Percentiles rank a stretch among this genome's conserved stretches.
These are phyloP conservation scores for Santalum album DNA, from an alignment of 164 flowering plant genomes.

Conservation along the genomic window DNA sequence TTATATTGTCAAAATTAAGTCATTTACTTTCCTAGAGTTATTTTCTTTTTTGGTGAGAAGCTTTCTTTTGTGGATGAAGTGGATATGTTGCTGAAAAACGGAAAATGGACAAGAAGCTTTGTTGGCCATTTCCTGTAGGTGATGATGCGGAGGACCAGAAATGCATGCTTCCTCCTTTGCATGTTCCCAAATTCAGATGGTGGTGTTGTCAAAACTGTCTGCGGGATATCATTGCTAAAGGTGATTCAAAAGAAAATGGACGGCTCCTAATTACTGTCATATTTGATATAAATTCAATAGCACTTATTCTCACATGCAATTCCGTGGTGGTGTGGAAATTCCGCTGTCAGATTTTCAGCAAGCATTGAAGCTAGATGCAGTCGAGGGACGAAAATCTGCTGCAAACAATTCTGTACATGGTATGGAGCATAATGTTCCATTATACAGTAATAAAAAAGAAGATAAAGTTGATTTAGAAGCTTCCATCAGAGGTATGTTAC, in stretches of 20 bases:
- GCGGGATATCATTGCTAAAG: conserved; percentile 10
- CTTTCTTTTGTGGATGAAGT: conserved; percentile 32
- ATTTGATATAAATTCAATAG: conserved; percentile 8
- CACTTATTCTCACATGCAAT: conserved; percentile 5
- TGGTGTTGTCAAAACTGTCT: conserved; percentile 54
- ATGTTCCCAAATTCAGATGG: conserved; percentile 43
- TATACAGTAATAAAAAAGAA: conserved; percentile 15
- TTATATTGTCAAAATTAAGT: not conserved
- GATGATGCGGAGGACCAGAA: conserved; percentile 20
- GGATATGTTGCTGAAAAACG: conserved; percentile 57
- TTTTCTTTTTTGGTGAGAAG: not conserved
- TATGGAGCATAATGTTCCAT: conserved; percentile 5
- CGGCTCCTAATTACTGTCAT: not conserved
- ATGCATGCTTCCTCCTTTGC: conserved; percentile 43
- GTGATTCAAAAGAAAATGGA: conserved; percentile 8
- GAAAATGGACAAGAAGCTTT: conserved; percentile 31
- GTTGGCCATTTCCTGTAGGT: conserved; percentile 48
- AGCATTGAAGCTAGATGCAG: conserved; percentile 5
- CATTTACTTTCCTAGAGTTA: not conserved
- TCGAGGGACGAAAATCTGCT: conserved; percentile 13
- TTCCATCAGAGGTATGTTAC: conserved; percentile 7
- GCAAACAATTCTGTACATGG: conserved; percentile 8
- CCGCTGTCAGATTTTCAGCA: conserved; percentile 15
- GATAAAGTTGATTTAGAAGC: conserved; percentile 12
- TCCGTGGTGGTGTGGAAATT: conserved; percentile 11